Conservation (phyloP, 208 protist species). For the Herpetomonas tarakana region DNA sequence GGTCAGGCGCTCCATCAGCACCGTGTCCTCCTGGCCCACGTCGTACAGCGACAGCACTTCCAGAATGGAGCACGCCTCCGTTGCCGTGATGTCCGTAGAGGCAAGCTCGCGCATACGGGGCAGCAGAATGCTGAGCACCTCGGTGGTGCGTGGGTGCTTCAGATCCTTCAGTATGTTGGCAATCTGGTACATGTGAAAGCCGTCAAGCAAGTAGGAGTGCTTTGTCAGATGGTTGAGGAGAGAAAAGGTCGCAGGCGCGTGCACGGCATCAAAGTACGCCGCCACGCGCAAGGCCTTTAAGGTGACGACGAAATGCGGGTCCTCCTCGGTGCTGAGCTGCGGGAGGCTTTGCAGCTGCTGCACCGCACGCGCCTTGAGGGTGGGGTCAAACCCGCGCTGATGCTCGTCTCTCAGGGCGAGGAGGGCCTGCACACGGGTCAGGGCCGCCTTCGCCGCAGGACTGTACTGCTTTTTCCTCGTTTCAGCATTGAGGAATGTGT, state of each 20-base stretch:
- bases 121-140: constrained; percentile 51
- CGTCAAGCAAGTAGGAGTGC: constrained; percentile 74
- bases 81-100: constrained; percentile 33
- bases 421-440: constrained; percentile 44
- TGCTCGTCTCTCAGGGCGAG: constrained; percentile 30
- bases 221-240: constrained; percentile 74
- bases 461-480: constrained; percentile 6
- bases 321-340: constrained; percentile 65
- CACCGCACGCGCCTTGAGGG: constrained; percentile 29
- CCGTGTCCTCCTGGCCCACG: constrained; percentile 19
- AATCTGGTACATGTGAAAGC: constrained; percentile 39
- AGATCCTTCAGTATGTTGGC: constrained; percentile 31
- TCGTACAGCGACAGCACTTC: constrained; percentile 22
- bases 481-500: constrained; percentile 14
- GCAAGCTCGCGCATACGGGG: constrained; percentile 56
- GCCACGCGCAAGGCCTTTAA: constrained; percentile 49
- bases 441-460: constrained; percentile 25
- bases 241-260: constrained; percentile 46
- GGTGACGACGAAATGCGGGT: constrained; percentile 55
- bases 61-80: constrained; percentile 43
- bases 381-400: constrained; percentile 42
- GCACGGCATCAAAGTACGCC: constrained; percentile 52
- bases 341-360: constrained; percentile 58
- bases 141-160: constrained; percentile 48
- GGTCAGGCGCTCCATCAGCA: constrained; percentile 21